Evolutionary conservation across 108 stramenopile genomes (phyloP).

Genomic region (Skeletonema menzelii): DNA sequence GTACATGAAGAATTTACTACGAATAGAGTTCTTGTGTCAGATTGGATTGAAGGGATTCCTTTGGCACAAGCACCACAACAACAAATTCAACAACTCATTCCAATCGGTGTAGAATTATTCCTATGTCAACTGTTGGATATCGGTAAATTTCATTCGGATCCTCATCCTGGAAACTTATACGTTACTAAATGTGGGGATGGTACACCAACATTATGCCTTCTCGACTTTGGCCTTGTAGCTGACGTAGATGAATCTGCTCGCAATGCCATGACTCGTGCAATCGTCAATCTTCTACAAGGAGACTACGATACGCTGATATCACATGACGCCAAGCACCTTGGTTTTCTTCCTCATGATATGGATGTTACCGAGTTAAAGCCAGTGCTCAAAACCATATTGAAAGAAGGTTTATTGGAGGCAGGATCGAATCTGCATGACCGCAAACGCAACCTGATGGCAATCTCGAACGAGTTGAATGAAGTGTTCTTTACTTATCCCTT

Average conservation of each 20-base stretch:
- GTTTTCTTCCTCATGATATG: slow-evolving; percentile 85
- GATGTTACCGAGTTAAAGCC: slow-evolving; percentile 77
- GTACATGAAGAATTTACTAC: slow-evolving; percentile 35
- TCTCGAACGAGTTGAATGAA: slow-evolving; percentile 88
- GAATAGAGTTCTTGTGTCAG: slow-evolving; percentile 41
- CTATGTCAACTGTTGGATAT: slow-evolving; percentile 85
- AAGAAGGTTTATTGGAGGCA: slow-evolving; percentile 71
- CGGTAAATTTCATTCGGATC: slow-evolving; percentile 85
- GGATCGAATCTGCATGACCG: slow-evolving; percentile 75
- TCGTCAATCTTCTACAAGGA: slow-evolving; percentile 80
- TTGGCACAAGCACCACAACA: slow-evolving; percentile 57
- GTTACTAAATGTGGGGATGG: slow-evolving; percentile 53
- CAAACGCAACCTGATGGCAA: slow-evolving; percentile 76
- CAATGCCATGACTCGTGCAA: slow-evolving; percentile 80
- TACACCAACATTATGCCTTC: slow-evolving; percentile 56
- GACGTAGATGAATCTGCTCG: slow-evolving; percentile 60
- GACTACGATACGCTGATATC: slow-evolving; percentile 78
- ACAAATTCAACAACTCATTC: slow-evolving; percentile 71
- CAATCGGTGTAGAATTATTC: slow-evolving; percentile 87
- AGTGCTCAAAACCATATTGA: slow-evolving; percentile 74
- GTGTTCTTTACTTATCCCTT: slow-evolving; percentile 90
- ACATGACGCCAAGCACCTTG: slow-evolving; percentile 78
- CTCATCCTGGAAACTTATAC: slow-evolving; percentile 75
- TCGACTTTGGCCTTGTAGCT: slow-evolving; percentile 89
- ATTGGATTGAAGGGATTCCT: slow-evolving; percentile 82